These are phyloP conservation scores for Brasilioporus rufonigricans DNA, from an alignment of 768 basidiomycete species.

Conservation along the genomic window DNA sequence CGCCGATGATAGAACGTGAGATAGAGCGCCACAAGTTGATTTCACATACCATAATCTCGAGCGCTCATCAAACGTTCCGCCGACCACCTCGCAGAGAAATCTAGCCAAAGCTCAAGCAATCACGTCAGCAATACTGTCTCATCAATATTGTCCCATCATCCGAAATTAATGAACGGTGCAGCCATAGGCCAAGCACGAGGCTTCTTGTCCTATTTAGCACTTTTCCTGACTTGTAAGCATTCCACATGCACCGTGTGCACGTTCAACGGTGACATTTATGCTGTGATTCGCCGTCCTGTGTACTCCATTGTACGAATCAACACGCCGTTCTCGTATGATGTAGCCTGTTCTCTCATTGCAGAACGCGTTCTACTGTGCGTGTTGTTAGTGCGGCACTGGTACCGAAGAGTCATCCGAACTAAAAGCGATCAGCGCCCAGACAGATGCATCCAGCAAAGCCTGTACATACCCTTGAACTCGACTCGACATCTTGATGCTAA, in stretches of 20 bases:
- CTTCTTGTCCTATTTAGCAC: background rate
- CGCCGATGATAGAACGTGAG: background rate
- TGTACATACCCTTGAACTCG: background rate
- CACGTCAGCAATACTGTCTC: conserved; percentile 3
- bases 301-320: background rate
- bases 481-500: background rate
- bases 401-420: background rate
- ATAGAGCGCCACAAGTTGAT: background rate
- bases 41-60: background rate
- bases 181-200: conserved; percentile 6
- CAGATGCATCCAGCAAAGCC: background rate
- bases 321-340: background rate
- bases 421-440: conserved; percentile 10
- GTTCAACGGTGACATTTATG: background rate
- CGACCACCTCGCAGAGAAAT: background rate
- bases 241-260: background rate
- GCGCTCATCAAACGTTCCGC: background rate
- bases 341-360: background rate
- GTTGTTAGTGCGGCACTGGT: conserved; percentile 12
- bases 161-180: background rate
- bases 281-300: background rate
- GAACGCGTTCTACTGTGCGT: background rate
- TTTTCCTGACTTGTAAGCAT: background rate
- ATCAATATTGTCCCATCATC: too few species aligned
- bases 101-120: background rate